These are phyloP conservation scores for Candida sanyaensis DNA, from an alignment of 1,139 yeast genomes.

Conservation along the genomic window DNA sequence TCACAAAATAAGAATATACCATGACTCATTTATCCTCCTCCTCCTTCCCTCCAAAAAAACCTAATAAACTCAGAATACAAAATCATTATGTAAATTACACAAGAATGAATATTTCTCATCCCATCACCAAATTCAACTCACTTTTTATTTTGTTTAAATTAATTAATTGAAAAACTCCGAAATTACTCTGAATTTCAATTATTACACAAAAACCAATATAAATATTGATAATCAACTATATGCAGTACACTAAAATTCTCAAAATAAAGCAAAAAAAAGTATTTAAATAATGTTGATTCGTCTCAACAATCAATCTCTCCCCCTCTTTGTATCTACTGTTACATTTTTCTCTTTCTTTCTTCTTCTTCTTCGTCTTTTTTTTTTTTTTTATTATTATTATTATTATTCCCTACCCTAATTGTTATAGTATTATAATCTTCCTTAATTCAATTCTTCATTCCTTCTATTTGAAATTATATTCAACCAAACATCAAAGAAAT, in stretches of 20 bases:
- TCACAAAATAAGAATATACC: too few relatives aligned
- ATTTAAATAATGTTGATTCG: not conserved
- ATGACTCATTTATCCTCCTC: too few relatives aligned
- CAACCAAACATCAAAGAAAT: too few relatives aligned
- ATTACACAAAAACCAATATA: not conserved
- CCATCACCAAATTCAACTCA: not conserved
- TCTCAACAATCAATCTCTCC: not conserved
- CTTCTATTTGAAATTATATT: too few relatives aligned
- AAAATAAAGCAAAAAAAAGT: not conserved
- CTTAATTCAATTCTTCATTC: constrained; percentile 1
- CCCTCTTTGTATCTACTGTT: not conserved
- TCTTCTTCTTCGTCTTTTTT: too few relatives aligned
- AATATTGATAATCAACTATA: not conserved
- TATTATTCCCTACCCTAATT: not conserved
- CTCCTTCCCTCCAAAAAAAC: too few relatives aligned
- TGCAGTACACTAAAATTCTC: constrained; percentile 3
- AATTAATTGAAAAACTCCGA: too few relatives aligned
- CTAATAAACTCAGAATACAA: too few relatives aligned
- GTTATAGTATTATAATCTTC: not conserved
- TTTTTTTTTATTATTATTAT: not conserved
- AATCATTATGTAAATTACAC: too few relatives aligned
- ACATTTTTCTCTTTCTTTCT: constrained; percentile 7
- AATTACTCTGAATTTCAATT: not conserved
- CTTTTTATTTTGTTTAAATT: too few relatives aligned
- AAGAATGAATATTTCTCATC: too few relatives aligned